Evolutionary conservation across 1,284 basidiomycete genomes (phyloP).

Genomic region (Amylostereum areolatum): DNA sequence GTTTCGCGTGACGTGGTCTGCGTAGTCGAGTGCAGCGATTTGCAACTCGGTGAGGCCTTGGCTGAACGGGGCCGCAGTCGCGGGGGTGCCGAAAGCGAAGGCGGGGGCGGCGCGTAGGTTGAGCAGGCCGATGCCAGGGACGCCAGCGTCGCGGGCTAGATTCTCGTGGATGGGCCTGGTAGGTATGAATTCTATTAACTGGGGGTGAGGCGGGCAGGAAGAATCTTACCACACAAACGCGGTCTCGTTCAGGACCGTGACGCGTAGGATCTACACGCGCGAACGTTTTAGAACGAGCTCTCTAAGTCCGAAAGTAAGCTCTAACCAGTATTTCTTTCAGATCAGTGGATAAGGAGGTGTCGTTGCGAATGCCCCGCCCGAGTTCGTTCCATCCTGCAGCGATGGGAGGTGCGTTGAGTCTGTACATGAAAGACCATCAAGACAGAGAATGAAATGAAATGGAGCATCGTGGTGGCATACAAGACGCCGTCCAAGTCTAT

Average conservation of each 20-base stretch:
- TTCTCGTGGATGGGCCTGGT: neutral
- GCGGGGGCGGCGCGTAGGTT: neutral
- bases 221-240: neutral
- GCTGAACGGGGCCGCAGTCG: neutral
- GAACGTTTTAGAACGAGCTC: no score
- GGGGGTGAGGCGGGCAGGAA: neutral
- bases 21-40: constrained; percentile 2
- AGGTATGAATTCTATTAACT: no score
- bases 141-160: neutral
- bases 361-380: neutral
- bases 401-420: neutral
- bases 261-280: constrained; percentile 1
- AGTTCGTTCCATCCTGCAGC: constrained; percentile 2
- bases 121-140: neutral
- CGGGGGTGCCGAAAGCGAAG: neutral
- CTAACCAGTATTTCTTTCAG: neutral
- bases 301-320: neutral
- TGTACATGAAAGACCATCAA: neutral
- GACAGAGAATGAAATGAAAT: no score
- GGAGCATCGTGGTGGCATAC: neutral
- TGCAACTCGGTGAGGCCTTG: neutral
- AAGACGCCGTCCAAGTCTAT: constrained; percentile 4
- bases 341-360: neutral
- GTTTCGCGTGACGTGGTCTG: constrained; percentile 1
- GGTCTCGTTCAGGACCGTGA: constrained; percentile 1